phyloP scores from a whole-genome alignment of 495 filamentous ascomycete species.

The Elasticomyces elasticus region DNA sequence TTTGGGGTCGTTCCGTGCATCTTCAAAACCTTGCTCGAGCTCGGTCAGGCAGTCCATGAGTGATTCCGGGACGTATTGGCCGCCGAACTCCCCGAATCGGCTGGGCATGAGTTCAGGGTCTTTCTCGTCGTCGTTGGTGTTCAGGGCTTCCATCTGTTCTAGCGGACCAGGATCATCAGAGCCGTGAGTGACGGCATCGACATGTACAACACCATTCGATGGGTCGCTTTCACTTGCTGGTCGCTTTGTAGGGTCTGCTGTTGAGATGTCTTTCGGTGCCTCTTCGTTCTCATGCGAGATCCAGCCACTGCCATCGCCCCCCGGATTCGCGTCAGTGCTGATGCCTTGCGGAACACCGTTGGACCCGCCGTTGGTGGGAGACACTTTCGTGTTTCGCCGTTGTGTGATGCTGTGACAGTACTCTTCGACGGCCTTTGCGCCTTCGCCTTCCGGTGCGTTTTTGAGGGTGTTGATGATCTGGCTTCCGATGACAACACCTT shows the following conservation, averaged over 20 bases:
- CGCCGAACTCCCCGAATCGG: conserved; percentile 92
- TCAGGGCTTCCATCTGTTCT: conserved; percentile 67
- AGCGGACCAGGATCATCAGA: conserved; percentile 53
- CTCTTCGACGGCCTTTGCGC: conserved; percentile 66
- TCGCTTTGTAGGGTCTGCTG: conserved; percentile 19
- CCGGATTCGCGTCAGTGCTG: conserved; percentile 42
- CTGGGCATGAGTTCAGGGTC: conserved; percentile 54
- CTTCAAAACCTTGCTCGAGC: conserved; percentile 83
- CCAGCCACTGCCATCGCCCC: conserved; percentile 29
- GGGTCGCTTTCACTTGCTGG: conserved; percentile 18
- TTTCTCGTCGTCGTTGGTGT: conserved; percentile 39
- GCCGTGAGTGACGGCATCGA: conserved; percentile 54
- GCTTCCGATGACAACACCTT: conserved; percentile 95
- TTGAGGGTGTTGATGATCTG: conserved; percentile 78
- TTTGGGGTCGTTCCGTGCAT: conserved; percentile 68
- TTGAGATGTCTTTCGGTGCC: conserved; percentile 17
- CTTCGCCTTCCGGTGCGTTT: conserved; percentile 57
- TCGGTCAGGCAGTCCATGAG: conserved; percentile 93
- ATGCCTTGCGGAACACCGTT: conserved; percentile 36
- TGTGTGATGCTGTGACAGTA: conserved; percentile 78
- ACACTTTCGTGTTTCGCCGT: conserved; percentile 24
- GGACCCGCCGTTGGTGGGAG: conserved; percentile 27
- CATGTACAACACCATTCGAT: conserved; percentile 35
- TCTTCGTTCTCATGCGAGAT: conserved; percentile 15
- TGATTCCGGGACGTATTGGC: conserved; percentile 97